These are phyloP conservation scores for Aureobasidium uvarum DNA, from an alignment of 2,329 filamentous ascomycete species.

Conservation along the genomic window DNA sequence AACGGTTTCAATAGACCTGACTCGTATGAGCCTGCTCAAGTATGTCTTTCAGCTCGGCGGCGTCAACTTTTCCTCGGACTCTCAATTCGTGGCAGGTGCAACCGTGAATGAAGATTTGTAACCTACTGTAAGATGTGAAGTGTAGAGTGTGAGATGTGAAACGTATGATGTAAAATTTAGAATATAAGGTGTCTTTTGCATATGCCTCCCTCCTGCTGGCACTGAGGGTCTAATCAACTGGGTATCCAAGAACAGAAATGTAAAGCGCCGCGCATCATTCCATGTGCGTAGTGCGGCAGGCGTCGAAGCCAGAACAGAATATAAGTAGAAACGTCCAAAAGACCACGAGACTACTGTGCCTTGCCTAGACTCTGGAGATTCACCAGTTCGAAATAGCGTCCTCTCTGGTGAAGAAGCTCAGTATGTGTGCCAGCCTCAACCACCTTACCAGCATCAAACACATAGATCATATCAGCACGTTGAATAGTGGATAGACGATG, in stretches of 20 bases:
- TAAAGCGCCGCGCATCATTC: neutral
- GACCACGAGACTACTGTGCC: slow-evolving; percentile 26
- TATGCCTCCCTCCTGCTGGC: neutral
- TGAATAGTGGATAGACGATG: slow-evolving; percentile 91
- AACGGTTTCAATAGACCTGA: slow-evolving; percentile 13
- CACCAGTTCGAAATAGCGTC: slow-evolving; percentile 45
- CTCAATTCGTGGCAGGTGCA: neutral
- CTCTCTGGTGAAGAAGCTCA: slow-evolving; percentile 43
- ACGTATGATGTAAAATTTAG: too few species aligned
- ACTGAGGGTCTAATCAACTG: neutral
- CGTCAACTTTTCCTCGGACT: neutral
- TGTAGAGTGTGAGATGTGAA: neutral
- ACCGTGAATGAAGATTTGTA: neutral
- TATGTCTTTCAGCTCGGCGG: slow-evolving; percentile 8
- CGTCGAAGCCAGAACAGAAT: neutral
- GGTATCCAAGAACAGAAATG: slow-evolving; percentile 12
- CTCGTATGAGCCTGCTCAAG: neutral
- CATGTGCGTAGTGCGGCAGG: neutral
- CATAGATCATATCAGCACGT: slow-evolving; percentile 91
- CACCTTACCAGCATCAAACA: slow-evolving; percentile 87
- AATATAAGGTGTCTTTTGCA: neutral
- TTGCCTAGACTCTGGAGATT: slow-evolving; percentile 41
- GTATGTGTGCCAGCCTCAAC: slow-evolving; percentile 84
- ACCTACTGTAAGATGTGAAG: too few species aligned
- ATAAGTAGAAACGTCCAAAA: neutral